These are phyloP conservation scores for Zarea fungicola DNA, from an alignment of 2,329 filamentous ascomycete species.

Conservation along the genomic window DNA sequence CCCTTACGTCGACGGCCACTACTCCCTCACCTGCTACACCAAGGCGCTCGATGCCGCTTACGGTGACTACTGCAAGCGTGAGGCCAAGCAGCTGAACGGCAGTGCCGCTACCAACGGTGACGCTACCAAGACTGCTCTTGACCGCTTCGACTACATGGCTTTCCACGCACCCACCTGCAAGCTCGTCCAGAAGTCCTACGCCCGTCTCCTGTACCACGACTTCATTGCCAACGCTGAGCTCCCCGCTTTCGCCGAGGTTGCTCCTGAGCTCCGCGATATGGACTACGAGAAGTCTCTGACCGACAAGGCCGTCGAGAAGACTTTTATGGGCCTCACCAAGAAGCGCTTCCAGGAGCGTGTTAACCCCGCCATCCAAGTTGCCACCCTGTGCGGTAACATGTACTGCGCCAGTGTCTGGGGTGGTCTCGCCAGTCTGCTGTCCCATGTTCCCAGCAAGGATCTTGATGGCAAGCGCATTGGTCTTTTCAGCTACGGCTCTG, in stretches of 20 bases:
- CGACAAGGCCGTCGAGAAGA: constrained; percentile 82
- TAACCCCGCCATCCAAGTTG: constrained; percentile 65
- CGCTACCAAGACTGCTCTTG: constrained; percentile 57
- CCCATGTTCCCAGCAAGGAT: constrained; percentile 55
- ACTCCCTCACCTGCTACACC: constrained; percentile 76
- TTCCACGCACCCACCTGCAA: constrained; percentile 89
- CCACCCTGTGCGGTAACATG: constrained; percentile 68
- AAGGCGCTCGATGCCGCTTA: constrained; percentile 77
- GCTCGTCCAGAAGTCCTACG: constrained; percentile 80
- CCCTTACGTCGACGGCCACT: constrained; percentile 79
- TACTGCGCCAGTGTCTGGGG: constrained; percentile 70
- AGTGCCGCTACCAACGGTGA: constrained; percentile 46
- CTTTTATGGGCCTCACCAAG: constrained; percentile 78
- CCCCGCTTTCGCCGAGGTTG: constrained; percentile 66
- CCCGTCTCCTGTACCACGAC: constrained; percentile 79
- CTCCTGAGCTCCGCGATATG: constrained; percentile 70
- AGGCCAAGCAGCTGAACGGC: constrained; percentile 47
- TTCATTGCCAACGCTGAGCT: constrained; percentile 66
- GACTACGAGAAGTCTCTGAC: constrained; percentile 73
- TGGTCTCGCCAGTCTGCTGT: constrained; percentile 66
- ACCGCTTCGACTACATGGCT: constrained; percentile 77
- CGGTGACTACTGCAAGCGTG: constrained; percentile 72
- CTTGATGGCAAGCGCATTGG: constrained; percentile 68
- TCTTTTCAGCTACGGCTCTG: constrained; percentile 76
- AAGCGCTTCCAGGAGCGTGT: constrained; percentile 79